A percentile compares a stretch with the other conserved stretches of the same genome.
phyloP scores from a whole-genome alignment of 768 basidiomycete genomes.

The Lepiota venenata region DNA sequence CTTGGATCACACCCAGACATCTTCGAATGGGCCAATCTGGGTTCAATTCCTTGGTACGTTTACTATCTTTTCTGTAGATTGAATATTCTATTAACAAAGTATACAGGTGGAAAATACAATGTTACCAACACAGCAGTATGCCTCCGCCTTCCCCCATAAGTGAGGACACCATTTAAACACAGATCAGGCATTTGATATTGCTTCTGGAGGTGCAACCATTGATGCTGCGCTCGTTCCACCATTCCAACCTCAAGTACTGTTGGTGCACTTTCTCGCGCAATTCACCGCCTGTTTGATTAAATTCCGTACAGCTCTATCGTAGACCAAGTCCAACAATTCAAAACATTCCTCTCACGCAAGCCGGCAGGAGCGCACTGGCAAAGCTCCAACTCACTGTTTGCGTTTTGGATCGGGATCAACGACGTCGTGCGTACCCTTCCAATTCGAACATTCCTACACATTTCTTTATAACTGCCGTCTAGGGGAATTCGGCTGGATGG shows the following conservation, averaged over 20 bases:
- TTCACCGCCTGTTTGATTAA: neutral
- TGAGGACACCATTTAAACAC: neutral
- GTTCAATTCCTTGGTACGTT: slow-evolving; percentile 46
- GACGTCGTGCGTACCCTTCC: slow-evolving; percentile 42
- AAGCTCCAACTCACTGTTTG: slow-evolving; percentile 51
- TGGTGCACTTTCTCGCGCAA: neutral
- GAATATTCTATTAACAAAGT: neutral
- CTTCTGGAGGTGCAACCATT: slow-evolving; percentile 59
- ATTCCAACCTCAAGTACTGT: slow-evolving; percentile 43
- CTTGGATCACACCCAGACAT: slow-evolving; percentile 32
- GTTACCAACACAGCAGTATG: slow-evolving; percentile 47
- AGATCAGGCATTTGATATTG: slow-evolving; percentile 43
- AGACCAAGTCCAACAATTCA: slow-evolving; percentile 57
- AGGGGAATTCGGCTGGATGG: slow-evolving; percentile 50
- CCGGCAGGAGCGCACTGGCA: slow-evolving; percentile 47
- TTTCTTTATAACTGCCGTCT: slow-evolving; percentile 8
- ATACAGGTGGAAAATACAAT: slow-evolving; percentile 49
- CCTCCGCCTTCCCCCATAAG: neutral
- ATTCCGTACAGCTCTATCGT: slow-evolving; percentile 36
- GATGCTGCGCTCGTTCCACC: slow-evolving; percentile 50
- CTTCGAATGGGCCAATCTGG: slow-evolving; percentile 65
- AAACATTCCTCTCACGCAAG: slow-evolving; percentile 36
- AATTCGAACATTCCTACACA: neutral
- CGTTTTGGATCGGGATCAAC: slow-evolving; percentile 67
- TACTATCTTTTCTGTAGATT: slow-evolving; percentile 5